Evolutionary conservation across 2,329 filamentous ascomycete genomes (phyloP), one percentile per base, ranked within the genome.

Genomic region (Paecilomyces fulvus): DNA sequence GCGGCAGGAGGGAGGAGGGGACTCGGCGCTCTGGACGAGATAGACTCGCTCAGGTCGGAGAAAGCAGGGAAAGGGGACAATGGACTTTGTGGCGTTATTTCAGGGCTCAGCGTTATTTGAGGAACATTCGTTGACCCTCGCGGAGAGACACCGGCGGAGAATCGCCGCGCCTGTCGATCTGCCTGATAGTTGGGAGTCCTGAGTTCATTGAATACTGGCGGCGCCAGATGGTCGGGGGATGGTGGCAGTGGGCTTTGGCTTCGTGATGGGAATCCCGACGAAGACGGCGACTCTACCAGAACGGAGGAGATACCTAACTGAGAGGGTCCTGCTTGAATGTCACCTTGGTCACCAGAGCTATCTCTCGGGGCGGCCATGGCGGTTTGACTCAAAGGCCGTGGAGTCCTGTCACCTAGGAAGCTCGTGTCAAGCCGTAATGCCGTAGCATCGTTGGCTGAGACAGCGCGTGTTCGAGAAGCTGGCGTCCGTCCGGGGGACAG

Each of bases 41-140:
- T 66, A 2, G 76, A 55, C 23, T 55, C 49, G 3, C 81, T 79
- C 1, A 80, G 82, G 59, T 92, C 88, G 2, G 80, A 79, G 60
- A 84, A 89, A 4, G 77, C 71, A 1, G 89, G 89, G 59, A 94
- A 92, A 0, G 88, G 86, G 3, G 83, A 81, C 3, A 78, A 71
- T 3, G 79, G 75, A 64, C 75, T 66, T 54, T 59, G 43, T 30
- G 57, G 48, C n/a, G 31, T 49, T 54, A 58, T 52, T 14, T 56
- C 55, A 33, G 52, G 51, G 51, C 52, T 57, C 33, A 53, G 37
- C 8, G 57, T 58, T 17, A 57, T 57, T 6, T 55, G 52, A 33
- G 54, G 52, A 50, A 60, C 52, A 28, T 56, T 59, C 43, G 59
- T 54, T 2, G 61, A 65, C 21, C 64, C 63, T 31, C 64, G 54